Percentiles rank a stretch among this genome's conserved stretches.
Evolutionary conservation across 495 filamentous ascomycete genomes (phyloP).

Genomic region (Daldinia concentrica): DNA sequence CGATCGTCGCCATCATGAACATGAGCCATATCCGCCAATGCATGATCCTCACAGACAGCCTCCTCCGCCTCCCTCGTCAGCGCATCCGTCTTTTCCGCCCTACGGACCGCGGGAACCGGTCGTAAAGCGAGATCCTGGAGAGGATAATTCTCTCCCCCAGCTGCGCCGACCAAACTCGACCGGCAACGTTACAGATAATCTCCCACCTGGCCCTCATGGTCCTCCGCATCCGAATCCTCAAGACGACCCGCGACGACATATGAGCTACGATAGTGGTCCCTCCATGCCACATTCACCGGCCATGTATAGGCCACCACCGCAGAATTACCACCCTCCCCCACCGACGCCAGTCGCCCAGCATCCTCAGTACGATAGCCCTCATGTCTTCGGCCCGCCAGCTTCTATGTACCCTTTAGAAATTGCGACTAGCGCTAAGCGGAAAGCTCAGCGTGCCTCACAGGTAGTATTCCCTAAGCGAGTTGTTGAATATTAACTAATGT

Average conservation of each 20-base stretch:
- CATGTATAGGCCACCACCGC: slow-evolving; percentile 50
- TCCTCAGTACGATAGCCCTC: slow-evolving; percentile 55
- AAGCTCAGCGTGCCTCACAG: slow-evolving; percentile 62
- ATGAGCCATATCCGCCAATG: slow-evolving; percentile 59
- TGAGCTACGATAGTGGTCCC: slow-evolving; percentile 57
- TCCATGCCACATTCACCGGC: slow-evolving; percentile 52
- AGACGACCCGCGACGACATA: slow-evolving; percentile 56
- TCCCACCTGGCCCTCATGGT: slow-evolving; percentile 51
- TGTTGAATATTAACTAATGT: slow-evolving; percentile 40
- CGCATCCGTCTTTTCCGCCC: slow-evolving; percentile 53
- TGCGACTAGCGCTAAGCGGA: slow-evolving; percentile 57
- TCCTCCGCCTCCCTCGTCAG: slow-evolving; percentile 53
- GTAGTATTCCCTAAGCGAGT: slow-evolving; percentile 41
- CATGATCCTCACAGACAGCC: slow-evolving; percentile 60
- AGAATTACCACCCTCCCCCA: slow-evolving; percentile 56
- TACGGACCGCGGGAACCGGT: slow-evolving; percentile 55
- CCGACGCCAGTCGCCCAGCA: slow-evolving; percentile 53
- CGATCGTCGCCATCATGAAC: slow-evolving; percentile 62
- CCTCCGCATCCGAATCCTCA: slow-evolving; percentile 42
- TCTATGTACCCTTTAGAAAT: slow-evolving; percentile 57
- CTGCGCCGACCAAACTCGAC: slow-evolving; percentile 57
- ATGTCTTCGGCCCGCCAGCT: slow-evolving; percentile 46
- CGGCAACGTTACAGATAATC: slow-evolving; percentile 50
- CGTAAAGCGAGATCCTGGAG: slow-evolving; percentile 61
- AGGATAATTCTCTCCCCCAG: slow-evolving; percentile 56